A percentile compares a stretch with the other conserved stretches of the same genome.
Evolutionary conservation across 1,284 basidiomycete genomes (phyloP).

Genomic region (Cystobasidium slooffiae): DNA sequence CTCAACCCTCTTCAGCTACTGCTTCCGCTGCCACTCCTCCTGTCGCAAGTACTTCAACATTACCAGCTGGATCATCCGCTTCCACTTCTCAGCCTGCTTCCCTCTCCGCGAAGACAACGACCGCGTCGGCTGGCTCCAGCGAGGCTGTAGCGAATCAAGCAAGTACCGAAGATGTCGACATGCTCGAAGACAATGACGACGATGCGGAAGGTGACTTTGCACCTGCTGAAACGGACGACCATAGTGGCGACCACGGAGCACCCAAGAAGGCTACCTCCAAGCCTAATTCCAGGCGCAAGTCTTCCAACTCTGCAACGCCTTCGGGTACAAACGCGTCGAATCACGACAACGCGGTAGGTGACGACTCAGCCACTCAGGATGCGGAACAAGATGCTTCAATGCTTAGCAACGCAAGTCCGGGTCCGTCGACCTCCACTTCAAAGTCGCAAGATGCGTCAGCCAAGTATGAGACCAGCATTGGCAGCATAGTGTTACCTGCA

Average conservation of each 20-base stretch:
- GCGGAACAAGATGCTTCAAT: conserved; percentile 14
- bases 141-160: neutral
- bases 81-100: neutral
- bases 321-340: neutral
- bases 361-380: neutral
- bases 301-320: conserved; percentile 4
- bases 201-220: neutral
- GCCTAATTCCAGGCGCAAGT: neutral
- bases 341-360: neutral
- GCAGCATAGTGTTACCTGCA: conserved; percentile 24
- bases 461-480: conserved; percentile 34
- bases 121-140: conserved; percentile 8
- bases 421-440: neutral
- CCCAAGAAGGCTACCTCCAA: conserved; percentile 8
- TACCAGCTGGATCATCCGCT: neutral
- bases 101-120: neutral
- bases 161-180: neutral
- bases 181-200: neutral
- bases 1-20: neutral
- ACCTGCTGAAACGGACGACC: neutral
- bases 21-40: neutral
- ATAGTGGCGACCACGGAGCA: neutral
- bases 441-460: neutral
- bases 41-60: neutral
- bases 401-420: conserved; percentile 2